Conservation (phyloP, 75 land plant genomes). For the Ceratopteris richardii region DNA sequence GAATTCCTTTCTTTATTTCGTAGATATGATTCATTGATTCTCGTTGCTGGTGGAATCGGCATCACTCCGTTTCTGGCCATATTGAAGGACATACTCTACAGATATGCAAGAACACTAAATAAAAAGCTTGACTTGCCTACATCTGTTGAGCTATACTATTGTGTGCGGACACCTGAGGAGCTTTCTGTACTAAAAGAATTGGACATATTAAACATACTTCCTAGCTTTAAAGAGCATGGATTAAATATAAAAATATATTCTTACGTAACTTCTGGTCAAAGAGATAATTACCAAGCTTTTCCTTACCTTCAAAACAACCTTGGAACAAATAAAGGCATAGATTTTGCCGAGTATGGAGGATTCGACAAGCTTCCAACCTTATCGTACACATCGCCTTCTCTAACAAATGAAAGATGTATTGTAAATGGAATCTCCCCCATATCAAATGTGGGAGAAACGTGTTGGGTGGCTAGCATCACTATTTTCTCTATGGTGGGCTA, state of each 20-base stretch:
- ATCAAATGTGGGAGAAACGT: neutral
- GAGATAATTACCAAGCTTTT: too few relatives aligned
- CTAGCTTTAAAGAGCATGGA: neutral
- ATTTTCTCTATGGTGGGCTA: neutral
- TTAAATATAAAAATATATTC: neutral
- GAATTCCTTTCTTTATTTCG: too few relatives aligned
- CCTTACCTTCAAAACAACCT: too few relatives aligned
- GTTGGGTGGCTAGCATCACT: neutral
- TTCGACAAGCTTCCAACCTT: too few relatives aligned
- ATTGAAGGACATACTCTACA: constrained; percentile 14
- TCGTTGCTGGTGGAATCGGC: constrained; percentile 19
- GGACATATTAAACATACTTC: neutral
- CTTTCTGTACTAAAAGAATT: neutral
- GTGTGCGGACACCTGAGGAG: constrained; percentile 5
- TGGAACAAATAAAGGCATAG: too few relatives aligned
- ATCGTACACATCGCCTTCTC: too few relatives aligned
- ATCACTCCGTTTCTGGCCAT: constrained; percentile 20
- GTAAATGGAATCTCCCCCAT: neutral
- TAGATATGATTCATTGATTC: constrained; percentile 2
- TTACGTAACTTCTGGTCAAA: neutral
- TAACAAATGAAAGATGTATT: neutral
- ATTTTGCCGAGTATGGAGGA: too few relatives aligned
- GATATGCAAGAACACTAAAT: neutral
- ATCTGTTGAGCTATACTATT: constrained; percentile 1
- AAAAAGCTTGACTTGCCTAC: neutral